A percentile compares a stretch with the other conserved stretches of the same genome.
These are phyloP conservation scores for Leucocoprinus leucothites DNA, from an alignment of 768 basidiomycete genomes.

Conservation along the genomic window DNA sequence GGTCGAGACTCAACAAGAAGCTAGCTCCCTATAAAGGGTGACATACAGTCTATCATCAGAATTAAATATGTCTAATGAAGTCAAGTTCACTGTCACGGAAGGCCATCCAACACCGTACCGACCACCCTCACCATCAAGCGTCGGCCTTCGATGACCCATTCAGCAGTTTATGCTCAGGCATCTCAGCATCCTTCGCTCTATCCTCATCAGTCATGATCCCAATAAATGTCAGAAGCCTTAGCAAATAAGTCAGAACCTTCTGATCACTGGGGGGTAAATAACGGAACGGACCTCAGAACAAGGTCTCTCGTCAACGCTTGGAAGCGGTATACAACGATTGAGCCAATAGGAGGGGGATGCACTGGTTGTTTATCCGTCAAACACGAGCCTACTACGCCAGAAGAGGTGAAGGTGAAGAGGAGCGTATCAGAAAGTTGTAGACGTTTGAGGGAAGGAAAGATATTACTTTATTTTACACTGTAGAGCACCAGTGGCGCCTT, in stretches of 20 bases:
- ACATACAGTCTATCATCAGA: no score
- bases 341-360: slow-evolving; percentile 50
- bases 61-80: no score
- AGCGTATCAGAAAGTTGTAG: background rate
- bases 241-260: no score
- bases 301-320: slow-evolving; percentile 59
- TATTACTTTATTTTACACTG: slow-evolving; percentile 58
- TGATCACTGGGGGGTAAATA: no score
- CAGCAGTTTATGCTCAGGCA: slow-evolving; percentile 29
- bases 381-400: slow-evolving; percentile 53
- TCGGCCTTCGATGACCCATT: background rate
- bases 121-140: background rate
- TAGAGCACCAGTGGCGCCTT: slow-evolving; percentile 45
- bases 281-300: slow-evolving; percentile 54
- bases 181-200: slow-evolving; percentile 53
- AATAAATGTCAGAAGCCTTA: slow-evolving; percentile 55
- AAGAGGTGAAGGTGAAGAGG: background rate
- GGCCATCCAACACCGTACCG: no score
- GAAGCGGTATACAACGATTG: slow-evolving; percentile 57
- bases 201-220: slow-evolving; percentile 52
- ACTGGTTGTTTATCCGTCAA: slow-evolving; percentile 50
- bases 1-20: no score
- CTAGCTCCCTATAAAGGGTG: no score
- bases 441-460: slow-evolving; percentile 1
- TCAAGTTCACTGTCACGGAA: no score